Base-by-base conservation (phyloP, 768 basidiomycete genomes). In the Suillus plorans region DNA sequence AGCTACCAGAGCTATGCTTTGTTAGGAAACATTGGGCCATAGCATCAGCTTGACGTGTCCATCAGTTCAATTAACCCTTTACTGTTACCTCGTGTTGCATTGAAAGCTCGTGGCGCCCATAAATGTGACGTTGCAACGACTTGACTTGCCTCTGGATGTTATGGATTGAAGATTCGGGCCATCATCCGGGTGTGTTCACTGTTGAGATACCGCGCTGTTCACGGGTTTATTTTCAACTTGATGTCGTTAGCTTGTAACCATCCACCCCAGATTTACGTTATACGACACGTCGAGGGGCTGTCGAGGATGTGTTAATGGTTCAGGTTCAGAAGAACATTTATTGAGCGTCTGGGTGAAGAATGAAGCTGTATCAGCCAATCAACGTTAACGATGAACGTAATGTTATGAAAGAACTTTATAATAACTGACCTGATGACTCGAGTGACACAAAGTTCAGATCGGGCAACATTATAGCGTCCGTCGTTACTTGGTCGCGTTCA, bases 301-400 rank as follows among this genome's bases (percentile, higher is more conserved):
- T 58, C 37, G 57, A 58, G 5, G 36, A 37, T 37, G 57, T 58
- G 57, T 28, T 41, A 58, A 58, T 58, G 36, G 36, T 57, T 31
- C 58, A 59, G 41, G 58, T 31, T 31, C 57, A 14, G 5, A 58
- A 18, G 37, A 31, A 37, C 37, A 28, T 41, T n/a, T 31, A 42
- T 59, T 59, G 58, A 42, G 58, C 58, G 58, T 41, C 12, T 31
- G 58, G 58, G 58, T 59, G 10, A 59, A 42, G 25, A 25, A 42
- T 59, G 18, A 59, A 18, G 25, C 58, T 59, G 58, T 59, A 59
- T 59, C 58, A 59, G 12, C 58, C 58, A 59, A 59, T 59, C 41
- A 59, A 25, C 37, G 16, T 1, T 9, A 36, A 22, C 22, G 16
- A 9, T 58, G 25, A 31, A 53, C 52, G 52, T 53, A 53, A 53